Conservation (phyloP, 2,329 filamentous ascomycete genomes). For the Mollisiaceae sp. region DNA sequence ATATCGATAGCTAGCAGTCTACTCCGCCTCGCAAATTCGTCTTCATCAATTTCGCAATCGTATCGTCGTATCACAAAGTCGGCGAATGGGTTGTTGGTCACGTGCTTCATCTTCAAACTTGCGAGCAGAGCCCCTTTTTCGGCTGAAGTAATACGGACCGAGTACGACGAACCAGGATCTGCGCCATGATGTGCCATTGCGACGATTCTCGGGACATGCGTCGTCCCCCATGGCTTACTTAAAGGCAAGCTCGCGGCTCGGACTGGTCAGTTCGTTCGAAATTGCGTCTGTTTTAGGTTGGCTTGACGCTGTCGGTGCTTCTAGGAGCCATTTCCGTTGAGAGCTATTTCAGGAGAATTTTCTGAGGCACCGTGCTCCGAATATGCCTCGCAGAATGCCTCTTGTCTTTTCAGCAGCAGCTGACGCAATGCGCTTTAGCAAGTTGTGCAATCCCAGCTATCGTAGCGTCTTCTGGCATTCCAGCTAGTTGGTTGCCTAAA, state of each 20-base stretch:
- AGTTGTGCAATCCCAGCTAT: conserved; percentile 13
- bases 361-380: background rate
- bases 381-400: background rate
- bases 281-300: background rate
- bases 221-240: background rate
- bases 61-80: background rate
- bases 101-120: background rate
- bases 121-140: conserved; percentile 6
- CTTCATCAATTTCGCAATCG: conserved; percentile 1
- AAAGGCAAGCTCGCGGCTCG: conserved; percentile 1
- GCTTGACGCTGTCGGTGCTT: conserved; percentile 1
- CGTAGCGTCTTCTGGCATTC: conserved; percentile 2
- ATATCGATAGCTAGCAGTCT: background rate
- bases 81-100: background rate
- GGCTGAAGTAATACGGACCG: conserved; percentile 5
- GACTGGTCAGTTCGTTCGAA: conserved; percentile 6
- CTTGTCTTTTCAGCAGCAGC: conserved; percentile 5
- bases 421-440: conserved; percentile 7
- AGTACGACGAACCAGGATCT: conserved; percentile 3
- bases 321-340: background rate
- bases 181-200: background rate
- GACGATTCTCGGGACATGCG: background rate
- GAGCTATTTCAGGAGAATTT: background rate
- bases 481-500: conserved; percentile 1
- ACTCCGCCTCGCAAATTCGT: conserved; percentile 10